These are phyloP conservation scores for Henningerozyma blattae DNA, from an alignment of 805 yeast species.

Conservation along the genomic window DNA sequence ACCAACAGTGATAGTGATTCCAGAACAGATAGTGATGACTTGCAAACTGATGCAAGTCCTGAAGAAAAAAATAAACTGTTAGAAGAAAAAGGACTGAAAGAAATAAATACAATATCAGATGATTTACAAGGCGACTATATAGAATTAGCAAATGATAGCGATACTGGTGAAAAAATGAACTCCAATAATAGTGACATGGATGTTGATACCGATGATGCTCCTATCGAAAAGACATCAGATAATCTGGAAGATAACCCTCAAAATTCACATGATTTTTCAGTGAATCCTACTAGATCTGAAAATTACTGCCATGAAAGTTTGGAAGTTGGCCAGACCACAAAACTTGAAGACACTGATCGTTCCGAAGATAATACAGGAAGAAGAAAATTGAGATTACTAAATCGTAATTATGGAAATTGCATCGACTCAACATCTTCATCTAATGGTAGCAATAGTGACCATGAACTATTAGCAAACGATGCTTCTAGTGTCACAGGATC, in stretches of 20 bases:
- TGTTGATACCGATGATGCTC: not conserved
- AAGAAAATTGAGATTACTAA: conserved; percentile 19
- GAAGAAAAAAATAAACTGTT: not conserved
- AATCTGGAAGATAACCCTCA: not conserved
- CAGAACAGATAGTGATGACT: not conserved
- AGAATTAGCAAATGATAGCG: conserved; percentile 3
- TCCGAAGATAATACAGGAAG: conserved; percentile 12
- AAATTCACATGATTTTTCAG: not conserved
- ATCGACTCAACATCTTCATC: not conserved
- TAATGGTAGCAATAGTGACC: not conserved
- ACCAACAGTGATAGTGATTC: conserved; percentile 2
- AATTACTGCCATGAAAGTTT: conserved; percentile 13
- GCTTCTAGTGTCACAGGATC: not conserved
- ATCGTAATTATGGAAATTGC: conserved; percentile 10
- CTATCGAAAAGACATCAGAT: too few relatives aligned
- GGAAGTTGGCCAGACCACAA: conserved; percentile 13
- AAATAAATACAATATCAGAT: too few relatives aligned
- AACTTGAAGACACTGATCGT: conserved; percentile 2
- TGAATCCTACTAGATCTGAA: not conserved
- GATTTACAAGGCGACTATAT: too few relatives aligned
- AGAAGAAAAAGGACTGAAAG: too few relatives aligned
- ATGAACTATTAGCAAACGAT: not conserved
- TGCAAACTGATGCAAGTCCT: too few relatives aligned
- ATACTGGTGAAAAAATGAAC: conserved; percentile 6
- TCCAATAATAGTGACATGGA: conserved; percentile 1